A percentile compares a stretch with the other conserved stretches of the same genome.
These are phyloP conservation scores for Kalaharituber pfeilii DNA, from an alignment of 2,329 filamentous ascomycete genomes.

Conservation along the genomic window DNA sequence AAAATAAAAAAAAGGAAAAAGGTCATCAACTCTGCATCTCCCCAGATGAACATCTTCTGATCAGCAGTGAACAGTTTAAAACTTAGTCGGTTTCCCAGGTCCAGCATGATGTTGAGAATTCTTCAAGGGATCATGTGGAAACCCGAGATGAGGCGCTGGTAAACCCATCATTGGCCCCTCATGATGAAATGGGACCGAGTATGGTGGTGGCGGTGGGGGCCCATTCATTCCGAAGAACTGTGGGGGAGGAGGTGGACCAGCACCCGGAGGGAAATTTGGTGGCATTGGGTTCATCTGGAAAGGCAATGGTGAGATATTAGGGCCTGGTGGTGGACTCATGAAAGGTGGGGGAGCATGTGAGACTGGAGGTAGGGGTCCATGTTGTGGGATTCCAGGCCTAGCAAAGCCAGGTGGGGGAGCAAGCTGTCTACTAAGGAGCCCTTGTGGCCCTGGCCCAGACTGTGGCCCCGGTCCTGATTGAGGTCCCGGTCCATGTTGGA, in stretches of 20 bases:
- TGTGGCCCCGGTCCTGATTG: constrained; percentile 7
- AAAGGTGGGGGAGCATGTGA: constrained; percentile 10
- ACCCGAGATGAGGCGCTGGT: not conserved
- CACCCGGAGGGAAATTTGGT: constrained; percentile 15
- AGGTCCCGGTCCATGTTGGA: constrained; percentile 3
- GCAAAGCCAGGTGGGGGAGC: constrained; percentile 17
- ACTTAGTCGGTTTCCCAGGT: not conserved
- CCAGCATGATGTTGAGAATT: not conserved
- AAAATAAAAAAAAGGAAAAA: not conserved
- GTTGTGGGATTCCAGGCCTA: constrained; percentile 14
- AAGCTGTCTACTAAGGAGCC: constrained; percentile 15
- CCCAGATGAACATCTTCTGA: not conserved
- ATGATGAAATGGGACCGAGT: not conserved
- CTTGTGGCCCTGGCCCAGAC: constrained; percentile 12
- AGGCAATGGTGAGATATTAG: constrained; percentile 16
- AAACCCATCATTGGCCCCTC: not conserved
- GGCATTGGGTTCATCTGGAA: constrained; percentile 18
- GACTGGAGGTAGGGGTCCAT: constrained; percentile 15
- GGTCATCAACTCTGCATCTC: not conserved
- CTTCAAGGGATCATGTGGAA: not conserved
- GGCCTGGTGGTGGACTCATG: constrained; percentile 14
- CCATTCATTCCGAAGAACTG: constrained; percentile 17
- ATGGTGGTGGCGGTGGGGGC: constrained; percentile 1
- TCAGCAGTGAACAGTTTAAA: not conserved
- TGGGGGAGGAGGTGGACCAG: constrained; percentile 9